Evolutionary conservation across 192 early-diverging fungal genomes (phyloP).

Genomic region (Dimargaris cristalligena): DNA sequence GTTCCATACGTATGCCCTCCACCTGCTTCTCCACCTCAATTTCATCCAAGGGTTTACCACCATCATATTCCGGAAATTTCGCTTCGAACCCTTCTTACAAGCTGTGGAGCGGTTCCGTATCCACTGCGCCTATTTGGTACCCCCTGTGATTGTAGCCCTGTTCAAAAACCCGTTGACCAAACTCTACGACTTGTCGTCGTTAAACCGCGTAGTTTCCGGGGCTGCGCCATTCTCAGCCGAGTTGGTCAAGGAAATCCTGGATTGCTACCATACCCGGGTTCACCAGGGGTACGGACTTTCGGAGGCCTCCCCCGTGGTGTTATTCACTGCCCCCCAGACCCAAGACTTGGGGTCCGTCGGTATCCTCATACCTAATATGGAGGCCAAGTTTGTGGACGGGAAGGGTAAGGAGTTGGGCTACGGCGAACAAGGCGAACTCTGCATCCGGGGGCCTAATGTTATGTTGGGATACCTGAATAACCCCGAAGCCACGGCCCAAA

Average conservation of each 20-base stretch:
- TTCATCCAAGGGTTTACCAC: conserved; percentile 24
- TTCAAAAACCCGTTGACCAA: conserved; percentile 45
- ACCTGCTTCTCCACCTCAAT: conserved; percentile 14
- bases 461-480: conserved; percentile 81
- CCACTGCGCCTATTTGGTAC: conserved; percentile 26
- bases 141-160: conserved; percentile 51
- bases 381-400: conserved; percentile 60
- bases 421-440: conserved; percentile 60
- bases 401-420: conserved; percentile 38
- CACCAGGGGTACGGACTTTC: conserved; percentile 60
- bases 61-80: conserved; percentile 46
- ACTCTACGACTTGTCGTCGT: conserved; percentile 38
- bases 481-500: conserved; percentile 44
- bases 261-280: conserved; percentile 18
- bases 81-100: conserved; percentile 31
- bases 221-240: conserved; percentile 52
- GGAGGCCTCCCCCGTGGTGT: conserved; percentile 37
- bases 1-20: conserved; percentile 33
- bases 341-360: conserved; percentile 43
- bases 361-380: conserved; percentile 46
- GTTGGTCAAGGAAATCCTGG: conserved; percentile 20
- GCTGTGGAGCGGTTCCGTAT: conserved; percentile 31
- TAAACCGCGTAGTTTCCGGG: conserved; percentile 33
- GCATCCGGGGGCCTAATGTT: conserved; percentile 71
- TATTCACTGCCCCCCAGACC: background rate